Evolutionary conservation across 2,329 filamentous ascomycete genomes (phyloP).

Genomic region (Cercospora sojina): DNA sequence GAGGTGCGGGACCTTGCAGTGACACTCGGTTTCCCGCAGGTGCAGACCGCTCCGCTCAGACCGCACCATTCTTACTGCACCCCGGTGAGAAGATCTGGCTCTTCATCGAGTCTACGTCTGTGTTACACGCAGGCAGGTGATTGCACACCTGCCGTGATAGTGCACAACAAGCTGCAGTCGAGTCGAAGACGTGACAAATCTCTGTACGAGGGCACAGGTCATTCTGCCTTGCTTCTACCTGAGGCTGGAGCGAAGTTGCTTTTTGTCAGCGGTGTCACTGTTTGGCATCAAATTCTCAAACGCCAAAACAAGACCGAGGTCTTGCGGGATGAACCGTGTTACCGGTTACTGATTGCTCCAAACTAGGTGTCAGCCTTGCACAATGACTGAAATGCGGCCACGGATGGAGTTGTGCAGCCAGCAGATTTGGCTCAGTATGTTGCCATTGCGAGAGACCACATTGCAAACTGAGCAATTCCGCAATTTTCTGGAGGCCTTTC

Average conservation of each 20-base stretch:
- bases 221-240: conserved; percentile 6
- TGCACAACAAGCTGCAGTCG: neutral
- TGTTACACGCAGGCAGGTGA: neutral
- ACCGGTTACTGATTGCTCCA: neutral
- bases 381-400: neutral
- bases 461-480: neutral
- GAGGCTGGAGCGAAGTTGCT: neutral
- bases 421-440: neutral
- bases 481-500: neutral
- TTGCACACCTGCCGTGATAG: neutral
- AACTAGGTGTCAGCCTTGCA: neutral
- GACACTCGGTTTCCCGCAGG: neutral
- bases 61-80: neutral
- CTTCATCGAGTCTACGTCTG: neutral
- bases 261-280: conserved; percentile 1
- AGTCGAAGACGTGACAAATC: neutral
- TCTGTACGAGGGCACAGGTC: neutral
- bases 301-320: neutral
- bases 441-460: neutral
- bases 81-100: neutral
- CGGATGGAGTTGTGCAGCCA: neutral
- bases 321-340: neutral
- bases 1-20: conserved; percentile 8
- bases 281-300: neutral
- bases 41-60: neutral